Conservation (phyloP, 2,329 filamentous ascomycete species). For the Calonectria crousiana region DNA sequence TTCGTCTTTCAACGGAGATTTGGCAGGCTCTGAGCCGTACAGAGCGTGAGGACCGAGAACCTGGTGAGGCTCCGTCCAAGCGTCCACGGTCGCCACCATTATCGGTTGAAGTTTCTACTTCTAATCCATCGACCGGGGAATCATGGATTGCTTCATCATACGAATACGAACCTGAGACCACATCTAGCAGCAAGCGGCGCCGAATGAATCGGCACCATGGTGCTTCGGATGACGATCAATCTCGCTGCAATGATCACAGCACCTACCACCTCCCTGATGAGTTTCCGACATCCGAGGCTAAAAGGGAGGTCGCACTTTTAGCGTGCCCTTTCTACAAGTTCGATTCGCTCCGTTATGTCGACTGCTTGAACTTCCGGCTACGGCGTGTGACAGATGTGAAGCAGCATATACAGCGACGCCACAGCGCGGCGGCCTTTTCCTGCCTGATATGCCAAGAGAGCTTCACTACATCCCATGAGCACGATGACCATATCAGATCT, state of each 20-base stretch:
- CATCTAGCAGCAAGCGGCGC: neutral
- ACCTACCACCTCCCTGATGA: no score
- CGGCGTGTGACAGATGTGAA: constrained; percentile 36
- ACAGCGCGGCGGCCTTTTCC: constrained; percentile 19
- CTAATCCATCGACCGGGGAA: no score
- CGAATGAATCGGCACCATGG: neutral
- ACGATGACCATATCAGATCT: constrained; percentile 19
- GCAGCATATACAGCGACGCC: constrained; percentile 32
- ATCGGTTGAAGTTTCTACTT: no score
- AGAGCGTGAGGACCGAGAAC: neutral
- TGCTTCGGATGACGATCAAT: neutral
- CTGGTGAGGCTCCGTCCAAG: neutral
- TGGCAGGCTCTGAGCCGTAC: neutral
- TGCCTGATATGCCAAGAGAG: constrained; percentile 28
- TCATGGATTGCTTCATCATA: neutral
- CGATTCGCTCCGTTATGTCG: constrained; percentile 19
- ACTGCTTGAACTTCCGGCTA: constrained; percentile 31
- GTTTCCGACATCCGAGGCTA: no score
- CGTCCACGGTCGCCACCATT: no score
- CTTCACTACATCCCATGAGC: neutral
- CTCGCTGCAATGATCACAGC: neutral
- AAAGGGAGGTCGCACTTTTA: neutral
- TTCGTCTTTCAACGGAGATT: neutral
- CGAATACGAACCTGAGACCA: neutral
- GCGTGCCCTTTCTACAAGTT: constrained; percentile 31